Conservation (phyloP, 1,284 basidiomycete genomes). For the Stereum hirsutum region DNA sequence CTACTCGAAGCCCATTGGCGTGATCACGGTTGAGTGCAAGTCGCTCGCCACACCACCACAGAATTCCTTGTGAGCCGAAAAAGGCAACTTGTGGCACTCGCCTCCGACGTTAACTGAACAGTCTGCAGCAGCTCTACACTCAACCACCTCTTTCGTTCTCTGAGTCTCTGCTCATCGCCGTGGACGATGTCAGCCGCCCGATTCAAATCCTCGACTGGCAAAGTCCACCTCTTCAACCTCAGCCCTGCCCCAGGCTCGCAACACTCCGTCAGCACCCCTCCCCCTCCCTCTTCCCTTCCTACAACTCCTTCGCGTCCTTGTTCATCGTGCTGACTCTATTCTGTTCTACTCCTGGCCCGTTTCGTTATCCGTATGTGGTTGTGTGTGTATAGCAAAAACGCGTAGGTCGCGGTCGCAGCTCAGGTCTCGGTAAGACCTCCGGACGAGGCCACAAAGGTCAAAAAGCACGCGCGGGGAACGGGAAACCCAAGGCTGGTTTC, state of each 20-base stretch:
- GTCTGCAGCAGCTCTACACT: too few species aligned
- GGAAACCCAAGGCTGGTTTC: conserved; percentile 79
- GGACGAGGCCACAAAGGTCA: conserved; percentile 96
- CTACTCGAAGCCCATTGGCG: too few species aligned
- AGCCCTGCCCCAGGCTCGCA: conserved; percentile 53
- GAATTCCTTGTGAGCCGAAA: too few species aligned
- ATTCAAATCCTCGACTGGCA: conserved; percentile 11
- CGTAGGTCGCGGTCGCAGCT: conserved; percentile 88
- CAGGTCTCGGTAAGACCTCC: conserved; percentile 85
- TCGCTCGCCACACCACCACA: too few species aligned
- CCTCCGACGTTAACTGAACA: too few species aligned
- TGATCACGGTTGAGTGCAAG: too few species aligned
- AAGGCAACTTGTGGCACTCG: too few species aligned
- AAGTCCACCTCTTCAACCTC: conserved; percentile 44
- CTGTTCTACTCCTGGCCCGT: conserved; percentile 7
- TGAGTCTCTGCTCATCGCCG: too few species aligned
- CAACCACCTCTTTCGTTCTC: too few species aligned
- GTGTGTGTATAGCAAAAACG: conserved; percentile 69
- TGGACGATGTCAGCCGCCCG: conserved; percentile 10
- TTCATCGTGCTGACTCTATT: too few species aligned
- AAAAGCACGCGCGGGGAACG: conserved; percentile 86
- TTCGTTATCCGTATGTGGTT: neutral
- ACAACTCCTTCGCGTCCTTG: too few species aligned
- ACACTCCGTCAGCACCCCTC: conserved; percentile 37
- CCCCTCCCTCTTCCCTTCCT: neutral